phyloP scores from a whole-genome alignment of 192 early-diverging fungal genomes.

The Mortierella antarctica region DNA sequence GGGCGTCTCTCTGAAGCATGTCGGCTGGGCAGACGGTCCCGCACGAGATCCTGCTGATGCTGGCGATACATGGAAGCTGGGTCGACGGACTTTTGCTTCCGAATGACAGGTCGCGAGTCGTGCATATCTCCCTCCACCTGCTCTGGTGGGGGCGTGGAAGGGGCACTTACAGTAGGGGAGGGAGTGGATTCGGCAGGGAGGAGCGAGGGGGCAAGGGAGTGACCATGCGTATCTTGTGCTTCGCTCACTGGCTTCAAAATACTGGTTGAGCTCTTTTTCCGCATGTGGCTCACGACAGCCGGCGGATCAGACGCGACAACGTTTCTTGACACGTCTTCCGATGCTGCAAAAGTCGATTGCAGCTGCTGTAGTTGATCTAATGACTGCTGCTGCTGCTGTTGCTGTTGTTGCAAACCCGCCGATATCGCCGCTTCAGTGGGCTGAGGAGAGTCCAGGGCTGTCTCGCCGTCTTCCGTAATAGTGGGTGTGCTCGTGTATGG shows the following conservation, averaged over 20 bases:
- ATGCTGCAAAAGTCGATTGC: not conserved
- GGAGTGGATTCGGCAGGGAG: slow-evolving; percentile 11
- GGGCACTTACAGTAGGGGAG: not conserved
- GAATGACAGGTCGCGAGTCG: slow-evolving; percentile 11
- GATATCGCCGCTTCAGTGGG: not conserved
- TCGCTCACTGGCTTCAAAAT: slow-evolving; percentile 4
- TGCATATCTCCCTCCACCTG: not conserved
- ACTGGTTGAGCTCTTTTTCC: slow-evolving; percentile 30
- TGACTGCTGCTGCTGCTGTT: not conserved
- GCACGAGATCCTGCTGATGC: slow-evolving; percentile 20
- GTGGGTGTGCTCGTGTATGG: slow-evolving; percentile 14
- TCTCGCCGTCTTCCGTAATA: slow-evolving; percentile 38
- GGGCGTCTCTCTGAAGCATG: slow-evolving; percentile 42
- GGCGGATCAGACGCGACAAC: not conserved
- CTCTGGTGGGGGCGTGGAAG: not conserved
- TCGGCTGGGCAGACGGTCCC: slow-evolving; percentile 16
- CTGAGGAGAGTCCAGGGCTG: slow-evolving; percentile 1
- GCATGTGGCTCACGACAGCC: not conserved
- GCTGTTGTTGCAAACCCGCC: not conserved
- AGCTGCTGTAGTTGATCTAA: slow-evolving; percentile 1
- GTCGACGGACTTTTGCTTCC: slow-evolving; percentile 40
- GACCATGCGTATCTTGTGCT: not conserved
- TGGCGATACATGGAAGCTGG: slow-evolving; percentile 40
- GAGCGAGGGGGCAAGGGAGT: slow-evolving; percentile 23
- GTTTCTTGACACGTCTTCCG: not conserved